phyloP scores from a whole-genome alignment of 768 basidiomycete genomes.

The Serendipita indica region DNA sequence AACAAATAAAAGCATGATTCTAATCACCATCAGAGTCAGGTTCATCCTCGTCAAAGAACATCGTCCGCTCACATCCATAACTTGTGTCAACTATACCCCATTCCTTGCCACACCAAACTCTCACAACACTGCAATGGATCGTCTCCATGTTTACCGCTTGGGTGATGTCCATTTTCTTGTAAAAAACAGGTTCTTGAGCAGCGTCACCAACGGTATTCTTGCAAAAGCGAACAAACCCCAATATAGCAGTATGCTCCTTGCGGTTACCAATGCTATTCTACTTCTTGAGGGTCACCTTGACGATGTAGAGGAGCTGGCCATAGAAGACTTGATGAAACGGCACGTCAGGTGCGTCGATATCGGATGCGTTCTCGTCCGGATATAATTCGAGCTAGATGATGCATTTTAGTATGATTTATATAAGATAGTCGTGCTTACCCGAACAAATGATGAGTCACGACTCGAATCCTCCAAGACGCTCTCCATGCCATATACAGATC shows the following conservation, averaged over 20 bases:
- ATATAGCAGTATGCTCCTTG: not conserved
- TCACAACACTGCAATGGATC: not conserved
- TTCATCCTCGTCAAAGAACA: not conserved
- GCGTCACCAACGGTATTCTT: not conserved
- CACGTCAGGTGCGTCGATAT: not conserved
- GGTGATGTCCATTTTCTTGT: not conserved
- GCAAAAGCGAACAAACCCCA: not conserved
- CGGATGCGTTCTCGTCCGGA: not conserved
- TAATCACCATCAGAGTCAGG: no score
- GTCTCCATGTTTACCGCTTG: not conserved
- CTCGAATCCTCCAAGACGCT: not conserved
- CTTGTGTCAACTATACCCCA: not conserved
- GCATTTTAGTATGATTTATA: not conserved
- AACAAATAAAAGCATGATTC: no score
- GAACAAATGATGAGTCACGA: slow-evolving; percentile 1
- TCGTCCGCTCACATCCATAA: not conserved
- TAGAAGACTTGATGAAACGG: not conserved
- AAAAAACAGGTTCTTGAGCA: not conserved
- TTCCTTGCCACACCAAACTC: not conserved
- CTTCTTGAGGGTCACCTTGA: not conserved
- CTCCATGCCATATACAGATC: not conserved
- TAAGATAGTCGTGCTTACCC: not conserved
- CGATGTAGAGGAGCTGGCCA: not conserved
- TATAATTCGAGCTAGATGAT: not conserved
- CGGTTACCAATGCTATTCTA: not conserved